Percentiles rank a stretch among this genome's conserved stretches.
These are phyloP conservation scores for Kurtzmaniella fragi DNA, from an alignment of 805 yeast genomes.

Conservation along the genomic window DNA sequence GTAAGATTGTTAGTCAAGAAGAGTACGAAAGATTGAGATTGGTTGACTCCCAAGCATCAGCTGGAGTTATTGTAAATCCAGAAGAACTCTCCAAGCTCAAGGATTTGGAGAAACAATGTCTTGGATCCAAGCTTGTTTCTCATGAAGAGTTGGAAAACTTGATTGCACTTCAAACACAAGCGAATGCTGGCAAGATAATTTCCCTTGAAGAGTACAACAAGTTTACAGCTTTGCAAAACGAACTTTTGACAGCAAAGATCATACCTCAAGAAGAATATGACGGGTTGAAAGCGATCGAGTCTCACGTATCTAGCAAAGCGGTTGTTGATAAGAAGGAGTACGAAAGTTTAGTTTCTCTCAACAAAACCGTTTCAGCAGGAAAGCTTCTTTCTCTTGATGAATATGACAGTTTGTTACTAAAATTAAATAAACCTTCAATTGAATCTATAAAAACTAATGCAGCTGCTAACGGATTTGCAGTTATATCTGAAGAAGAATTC, in stretches of 20 bases:
- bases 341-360: not conserved
- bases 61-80: no score
- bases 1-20: conserved; percentile 11
- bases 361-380: not conserved
- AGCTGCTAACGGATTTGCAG: conserved; percentile 20
- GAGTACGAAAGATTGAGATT: no score
- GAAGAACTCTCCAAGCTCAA: no score
- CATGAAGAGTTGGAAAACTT: conserved; percentile 21
- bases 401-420: conserved; percentile 18
- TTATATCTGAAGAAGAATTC: conserved; percentile 22
- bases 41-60: no score
- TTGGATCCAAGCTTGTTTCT: no score
- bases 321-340: conserved; percentile 6
- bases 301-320: not conserved
- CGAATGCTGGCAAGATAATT: conserved; percentile 9
- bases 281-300: not conserved
- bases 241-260: no score
- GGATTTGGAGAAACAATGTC: no score
- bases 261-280: not conserved
- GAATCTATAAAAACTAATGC: conserved; percentile 22
- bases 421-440: conserved; percentile 24
- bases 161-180: conserved; percentile 7
- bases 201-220: conserved; percentile 25
- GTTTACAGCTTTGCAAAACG: no score
- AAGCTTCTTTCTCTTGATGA: conserved; percentile 8